A percentile compares a stretch with the other conserved stretches of the same genome.
These are phyloP conservation scores for Ceratobasidium sp. DNA, from an alignment of 1,284 basidiomycete species.

Conservation along the genomic window DNA sequence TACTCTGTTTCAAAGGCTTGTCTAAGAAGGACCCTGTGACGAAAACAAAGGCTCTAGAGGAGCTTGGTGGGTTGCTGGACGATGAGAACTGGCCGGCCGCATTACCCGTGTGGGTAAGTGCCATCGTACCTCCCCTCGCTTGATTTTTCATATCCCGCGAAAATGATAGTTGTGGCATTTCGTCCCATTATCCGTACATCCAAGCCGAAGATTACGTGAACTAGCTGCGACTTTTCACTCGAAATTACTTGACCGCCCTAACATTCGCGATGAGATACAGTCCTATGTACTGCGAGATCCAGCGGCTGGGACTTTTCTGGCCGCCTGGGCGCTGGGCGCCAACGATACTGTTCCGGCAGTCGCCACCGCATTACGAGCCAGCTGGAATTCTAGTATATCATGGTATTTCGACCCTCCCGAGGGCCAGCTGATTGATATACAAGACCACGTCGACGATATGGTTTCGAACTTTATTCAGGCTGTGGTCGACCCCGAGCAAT, in stretches of 20 bases:
- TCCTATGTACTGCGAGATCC: slow-evolving; percentile 59
- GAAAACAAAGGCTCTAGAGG: slow-evolving; percentile 85
- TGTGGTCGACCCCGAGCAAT: slow-evolving; percentile 63
- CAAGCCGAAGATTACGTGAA: slow-evolving; percentile 77
- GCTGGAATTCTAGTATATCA: slow-evolving; percentile 60
- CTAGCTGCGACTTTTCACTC: slow-evolving; percentile 74
- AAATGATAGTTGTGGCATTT: slow-evolving; percentile 81
- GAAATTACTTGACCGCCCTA: slow-evolving; percentile 65
- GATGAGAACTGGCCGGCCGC: slow-evolving; percentile 56
- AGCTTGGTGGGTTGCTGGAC: slow-evolving; percentile 56
- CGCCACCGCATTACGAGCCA: slow-evolving; percentile 56
- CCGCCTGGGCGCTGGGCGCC: slow-evolving; percentile 78
- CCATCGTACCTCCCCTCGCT: slow-evolving; percentile 41
- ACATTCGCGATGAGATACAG: slow-evolving; percentile 62
- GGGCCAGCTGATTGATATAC: slow-evolving; percentile 39
- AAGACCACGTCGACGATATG: slow-evolving; percentile 47
- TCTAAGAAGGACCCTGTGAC: slow-evolving; percentile 94
- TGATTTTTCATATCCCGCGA: slow-evolving; percentile 30
- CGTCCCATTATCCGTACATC: slow-evolving; percentile 80
- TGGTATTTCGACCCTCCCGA: slow-evolving; percentile 33
- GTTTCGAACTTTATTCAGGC: slow-evolving; percentile 61
- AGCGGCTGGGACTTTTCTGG: slow-evolving; percentile 75
- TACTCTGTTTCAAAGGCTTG: slow-evolving; percentile 81
- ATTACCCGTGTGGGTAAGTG: slow-evolving; percentile 87
- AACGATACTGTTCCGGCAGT: slow-evolving; percentile 77